Evolutionary conservation across 2,329 filamentous ascomycete species (phyloP).

Genomic region (Alternaria postmessia): DNA sequence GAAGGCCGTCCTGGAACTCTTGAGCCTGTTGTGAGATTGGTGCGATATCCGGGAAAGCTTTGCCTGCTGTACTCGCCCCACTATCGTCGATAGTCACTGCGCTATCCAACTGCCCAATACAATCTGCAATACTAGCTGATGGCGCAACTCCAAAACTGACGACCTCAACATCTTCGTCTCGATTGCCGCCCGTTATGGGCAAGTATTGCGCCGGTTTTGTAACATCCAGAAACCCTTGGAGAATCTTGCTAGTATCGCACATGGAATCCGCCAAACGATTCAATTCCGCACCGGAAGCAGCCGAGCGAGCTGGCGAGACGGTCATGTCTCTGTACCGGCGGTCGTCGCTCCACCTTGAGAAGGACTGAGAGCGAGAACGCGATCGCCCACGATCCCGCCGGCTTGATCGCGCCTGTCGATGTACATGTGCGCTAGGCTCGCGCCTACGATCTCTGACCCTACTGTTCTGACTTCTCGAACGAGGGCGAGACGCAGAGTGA

Average conservation of each 20-base stretch:
- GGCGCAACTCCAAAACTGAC: accelerated
- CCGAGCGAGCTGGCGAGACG: too few species aligned
- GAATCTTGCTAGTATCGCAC: background rate
- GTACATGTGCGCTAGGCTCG: too few species aligned
- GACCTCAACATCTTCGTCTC: accelerated
- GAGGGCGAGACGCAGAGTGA: too few species aligned
- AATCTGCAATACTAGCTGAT: too few species aligned
- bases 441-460: too few species aligned
- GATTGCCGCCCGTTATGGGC: background rate
- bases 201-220: background rate
- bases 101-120: too few species aligned
- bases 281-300: background rate
- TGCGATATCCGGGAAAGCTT: accelerated
- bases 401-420: too few species aligned
- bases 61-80: background rate
- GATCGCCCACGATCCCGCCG: too few species aligned
- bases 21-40: background rate
- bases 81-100: background rate
- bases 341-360: background rate
- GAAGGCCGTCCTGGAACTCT: background rate
- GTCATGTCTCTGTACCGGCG: background rate
- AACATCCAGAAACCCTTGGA: too few species aligned
- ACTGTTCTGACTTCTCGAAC: too few species aligned
- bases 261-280: background rate
- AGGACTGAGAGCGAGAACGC: background rate